Conservation (phyloP, 2,329 filamentous ascomycete genomes). For the Exophiala sp. region DNA sequence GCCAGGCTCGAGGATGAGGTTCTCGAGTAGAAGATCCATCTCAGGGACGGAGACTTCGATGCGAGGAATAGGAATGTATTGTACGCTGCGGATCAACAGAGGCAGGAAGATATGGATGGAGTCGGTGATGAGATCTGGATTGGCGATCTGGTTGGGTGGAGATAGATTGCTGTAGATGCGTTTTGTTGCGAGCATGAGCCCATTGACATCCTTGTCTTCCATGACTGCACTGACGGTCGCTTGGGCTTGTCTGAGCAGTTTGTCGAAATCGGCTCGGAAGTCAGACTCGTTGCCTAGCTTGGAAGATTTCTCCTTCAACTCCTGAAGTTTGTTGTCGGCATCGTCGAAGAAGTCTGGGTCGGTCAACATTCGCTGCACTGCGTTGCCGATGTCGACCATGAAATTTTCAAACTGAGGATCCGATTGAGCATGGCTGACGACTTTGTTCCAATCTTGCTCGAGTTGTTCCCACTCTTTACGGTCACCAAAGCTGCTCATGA, state of each 20-base stretch:
- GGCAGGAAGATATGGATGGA: constrained; percentile 77
- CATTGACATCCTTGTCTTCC: constrained; percentile 68
- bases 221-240: constrained; percentile 65
- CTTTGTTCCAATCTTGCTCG: constrained; percentile 63
- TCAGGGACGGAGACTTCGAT: constrained; percentile 82
- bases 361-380: constrained; percentile 75
- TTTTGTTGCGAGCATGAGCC: constrained; percentile 63
- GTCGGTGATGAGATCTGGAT: constrained; percentile 71
- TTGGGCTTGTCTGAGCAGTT: constrained; percentile 66
- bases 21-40: constrained; percentile 82
- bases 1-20: constrained; percentile 84
- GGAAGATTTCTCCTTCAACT: constrained; percentile 55
- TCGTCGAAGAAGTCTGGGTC: constrained; percentile 83
- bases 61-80: constrained; percentile 85
- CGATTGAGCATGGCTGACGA: constrained; percentile 69
- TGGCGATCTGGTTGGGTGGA: constrained; percentile 60
- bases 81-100: constrained; percentile 69
- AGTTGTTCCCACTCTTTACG: constrained; percentile 70
- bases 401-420: constrained; percentile 81
- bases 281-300: constrained; percentile 62
- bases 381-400: constrained; percentile 67
- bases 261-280: constrained; percentile 69
- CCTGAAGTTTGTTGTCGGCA: constrained; percentile 62
- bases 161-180: constrained; percentile 69
- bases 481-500: constrained; percentile 77